phyloP scores from a whole-genome alignment of 257 asterid species.

The Solanum tarapatanum region DNA sequence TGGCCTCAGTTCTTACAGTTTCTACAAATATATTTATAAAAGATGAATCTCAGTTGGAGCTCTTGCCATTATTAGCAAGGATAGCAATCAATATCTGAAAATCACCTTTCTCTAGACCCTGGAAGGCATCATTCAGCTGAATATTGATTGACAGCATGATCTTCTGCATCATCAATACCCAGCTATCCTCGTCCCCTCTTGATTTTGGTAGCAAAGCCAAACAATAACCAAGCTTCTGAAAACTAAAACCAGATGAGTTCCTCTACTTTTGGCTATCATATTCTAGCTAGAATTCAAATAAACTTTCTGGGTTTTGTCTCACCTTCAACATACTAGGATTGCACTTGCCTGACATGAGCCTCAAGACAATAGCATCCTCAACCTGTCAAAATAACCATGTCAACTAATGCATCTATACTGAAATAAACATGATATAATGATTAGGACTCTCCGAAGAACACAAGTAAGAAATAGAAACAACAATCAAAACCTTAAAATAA shows the following conservation, averaged over 20 bases:
- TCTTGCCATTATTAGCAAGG: neutral
- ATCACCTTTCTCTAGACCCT: constrained; percentile 87
- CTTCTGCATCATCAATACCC: constrained; percentile 69
- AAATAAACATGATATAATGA: neutral
- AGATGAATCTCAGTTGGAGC: constrained; percentile 2
- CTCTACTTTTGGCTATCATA: constrained; percentile 11
- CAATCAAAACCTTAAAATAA: neutral
- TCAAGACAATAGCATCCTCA: constrained; percentile 62
- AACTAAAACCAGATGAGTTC: constrained; percentile 14
- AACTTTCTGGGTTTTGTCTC: constrained; percentile 10
- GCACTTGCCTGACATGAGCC: constrained; percentile 67
- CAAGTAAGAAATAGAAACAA: neutral
- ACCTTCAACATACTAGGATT: constrained; percentile 48
- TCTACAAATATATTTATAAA: constrained; percentile 33
- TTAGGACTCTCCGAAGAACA: neutral
- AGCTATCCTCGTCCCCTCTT: constrained; percentile 74
- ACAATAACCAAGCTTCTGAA: constrained; percentile 67
- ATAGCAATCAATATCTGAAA: neutral
- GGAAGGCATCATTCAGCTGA: constrained; percentile 63
- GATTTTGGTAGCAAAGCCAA: constrained; percentile 80
- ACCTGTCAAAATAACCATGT: constrained; percentile 33
- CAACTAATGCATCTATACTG: neutral
- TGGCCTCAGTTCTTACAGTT: constrained; percentile 33
- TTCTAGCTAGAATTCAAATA: constrained; percentile 2
- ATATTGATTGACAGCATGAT: constrained; percentile 46